Evolutionary conservation across 768 basidiomycete species (phyloP), one percentile per base, ranked within the genome.

Genomic region (Suillus sp.): DNA sequence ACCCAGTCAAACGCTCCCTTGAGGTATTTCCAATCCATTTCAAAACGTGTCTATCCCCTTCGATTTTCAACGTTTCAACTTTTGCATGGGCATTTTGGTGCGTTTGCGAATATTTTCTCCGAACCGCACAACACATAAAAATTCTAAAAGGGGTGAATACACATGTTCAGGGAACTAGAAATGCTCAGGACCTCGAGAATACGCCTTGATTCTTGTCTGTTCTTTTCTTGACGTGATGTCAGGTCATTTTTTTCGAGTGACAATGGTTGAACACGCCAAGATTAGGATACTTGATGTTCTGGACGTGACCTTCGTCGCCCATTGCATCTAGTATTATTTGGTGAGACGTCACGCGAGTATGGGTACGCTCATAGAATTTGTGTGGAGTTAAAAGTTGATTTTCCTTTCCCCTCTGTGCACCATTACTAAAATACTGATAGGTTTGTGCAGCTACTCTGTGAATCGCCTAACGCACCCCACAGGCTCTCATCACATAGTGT

Each of bases 371-470:
- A 30, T 27, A 51, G 16, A 51, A 18, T 18, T 51, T 30, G 27
- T 51, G 32, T 78, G 78, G 78, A 25, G 40, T 47, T 64, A 9
- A 47, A 53, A 50, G 60, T 61, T 22, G n/a, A 20, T 34, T 10
- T 27, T 20, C 10, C 18, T 4, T 51, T 30, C 10, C 16, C 48
- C 18, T n/a, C 50, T 10, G 3, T 51, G 50, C 27, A 30, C 48
- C 25, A 50, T 50, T 50, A 30, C 48, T 27, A 27, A 27, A 27
- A 30, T 51, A 51, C 50, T 51, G 18, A 34, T 35, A 6, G 13
- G 6, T 4, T 30, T 4, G 50, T 10, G 16, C 50, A 51, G 50
- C 50, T 51, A 18, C 27, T 30, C 27, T 30, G 50, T 30, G 8
- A 51, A 18, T 18, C 27, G 50, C 18, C 50, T 51, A 16, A 30